Evolutionary conservation across 2,329 filamentous ascomycete species (phyloP).

Genomic region (Cytospora schulzeri): DNA sequence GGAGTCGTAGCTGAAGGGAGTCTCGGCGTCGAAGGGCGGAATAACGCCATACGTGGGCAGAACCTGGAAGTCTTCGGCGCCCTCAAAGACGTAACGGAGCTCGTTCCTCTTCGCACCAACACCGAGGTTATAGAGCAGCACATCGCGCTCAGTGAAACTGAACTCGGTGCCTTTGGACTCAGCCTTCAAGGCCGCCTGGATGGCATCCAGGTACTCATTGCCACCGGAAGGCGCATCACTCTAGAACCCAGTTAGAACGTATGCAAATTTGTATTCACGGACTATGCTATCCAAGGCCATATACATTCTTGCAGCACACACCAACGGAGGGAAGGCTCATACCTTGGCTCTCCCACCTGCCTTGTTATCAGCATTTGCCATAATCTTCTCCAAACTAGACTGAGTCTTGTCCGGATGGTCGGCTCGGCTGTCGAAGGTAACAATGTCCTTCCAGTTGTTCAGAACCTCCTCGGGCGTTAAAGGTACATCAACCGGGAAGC

Average conservation of each 20-base stretch:
- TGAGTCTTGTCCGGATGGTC: slow-evolving; percentile 82
- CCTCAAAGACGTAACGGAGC: slow-evolving; percentile 86
- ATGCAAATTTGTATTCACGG: slow-evolving; percentile 29
- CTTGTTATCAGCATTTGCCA: slow-evolving; percentile 84
- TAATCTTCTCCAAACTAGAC: slow-evolving; percentile 74
- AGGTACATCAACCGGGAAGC: slow-evolving; percentile 84
- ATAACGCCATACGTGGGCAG: slow-evolving; percentile 96
- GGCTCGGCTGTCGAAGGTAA: slow-evolving; percentile 82
- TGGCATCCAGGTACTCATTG: slow-evolving; percentile 71
- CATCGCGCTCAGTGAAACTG: slow-evolving; percentile 81
- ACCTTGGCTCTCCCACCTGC: slow-evolving; percentile 59
- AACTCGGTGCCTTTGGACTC: slow-evolving; percentile 74
- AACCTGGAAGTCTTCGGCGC: slow-evolving; percentile 87
- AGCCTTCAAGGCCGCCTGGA: slow-evolving; percentile 73
- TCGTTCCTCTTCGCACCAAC: slow-evolving; percentile 90
- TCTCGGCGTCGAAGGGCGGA: slow-evolving; percentile 83
- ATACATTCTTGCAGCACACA: slow-evolving; percentile 29
- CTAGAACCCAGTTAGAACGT: slow-evolving; percentile 30
- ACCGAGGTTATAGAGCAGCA: slow-evolving; percentile 94
- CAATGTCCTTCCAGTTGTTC: slow-evolving; percentile 75
- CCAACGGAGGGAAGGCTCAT: slow-evolving; percentile 45
- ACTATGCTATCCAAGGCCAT: slow-evolving; percentile 28
- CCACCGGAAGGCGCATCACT: slow-evolving; percentile 42
- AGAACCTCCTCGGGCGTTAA: slow-evolving; percentile 83
- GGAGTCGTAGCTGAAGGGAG: slow-evolving; percentile 77